Conservation (phyloP, 2,329 filamentous ascomycete genomes). For the Fusarium sp. region DNA sequence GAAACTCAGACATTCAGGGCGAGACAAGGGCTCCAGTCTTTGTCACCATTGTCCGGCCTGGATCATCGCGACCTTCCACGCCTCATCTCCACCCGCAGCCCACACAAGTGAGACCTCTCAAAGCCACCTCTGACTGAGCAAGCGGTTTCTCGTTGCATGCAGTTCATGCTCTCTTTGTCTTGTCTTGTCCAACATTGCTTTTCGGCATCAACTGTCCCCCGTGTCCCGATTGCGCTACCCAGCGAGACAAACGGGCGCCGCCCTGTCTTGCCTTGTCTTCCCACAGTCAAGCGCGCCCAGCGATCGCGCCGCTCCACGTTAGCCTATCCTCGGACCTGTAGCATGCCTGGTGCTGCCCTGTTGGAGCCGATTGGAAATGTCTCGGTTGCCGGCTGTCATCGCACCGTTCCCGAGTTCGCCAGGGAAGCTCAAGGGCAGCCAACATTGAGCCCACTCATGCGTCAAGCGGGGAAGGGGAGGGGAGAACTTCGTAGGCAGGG, state of each 20-base stretch:
- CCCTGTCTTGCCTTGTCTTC: background rate
- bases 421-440: conserved; percentile 14
- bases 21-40: conserved; percentile 1
- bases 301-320: conserved; percentile 20
- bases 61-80: conserved; percentile 13
- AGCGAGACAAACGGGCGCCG: conserved; percentile 17
- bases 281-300: conserved; percentile 10
- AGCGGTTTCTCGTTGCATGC: conserved; percentile 7
- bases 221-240: conserved; percentile 18
- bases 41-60: conserved; percentile 8
- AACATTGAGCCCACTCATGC: conserved; percentile 15
- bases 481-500: conserved; percentile 16
- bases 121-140: conserved; percentile 28
- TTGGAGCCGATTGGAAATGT: conserved; percentile 22
- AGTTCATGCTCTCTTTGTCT: conserved; percentile 9
- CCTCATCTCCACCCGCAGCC: conserved; percentile 18
- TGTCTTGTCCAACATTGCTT: conserved; percentile 28
- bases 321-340: background rate
- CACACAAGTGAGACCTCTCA: conserved; percentile 25
- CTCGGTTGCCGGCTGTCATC: conserved; percentile 30
- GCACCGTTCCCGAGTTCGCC: conserved; percentile 3
- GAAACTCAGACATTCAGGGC: background rate
- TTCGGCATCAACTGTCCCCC: conserved; percentile 28
- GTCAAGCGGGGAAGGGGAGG: conserved; percentile 30
- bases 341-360: background rate